phyloP scores from a whole-genome alignment of 371 early-diverging fungal genomes.

The Zopfochytrium polystomum region DNA sequence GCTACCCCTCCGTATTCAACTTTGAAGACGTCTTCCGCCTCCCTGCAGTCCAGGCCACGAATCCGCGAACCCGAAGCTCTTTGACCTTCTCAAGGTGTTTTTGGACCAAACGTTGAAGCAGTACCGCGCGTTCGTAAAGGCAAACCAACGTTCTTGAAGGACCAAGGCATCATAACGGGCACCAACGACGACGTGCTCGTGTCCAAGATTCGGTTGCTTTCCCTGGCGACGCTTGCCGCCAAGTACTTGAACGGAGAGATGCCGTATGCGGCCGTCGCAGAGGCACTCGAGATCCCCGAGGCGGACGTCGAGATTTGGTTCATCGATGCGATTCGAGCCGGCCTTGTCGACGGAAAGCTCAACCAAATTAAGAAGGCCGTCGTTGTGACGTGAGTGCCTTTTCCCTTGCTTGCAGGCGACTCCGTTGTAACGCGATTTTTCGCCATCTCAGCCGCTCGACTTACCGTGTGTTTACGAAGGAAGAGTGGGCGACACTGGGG shows the following conservation, averaged over 20 bases:
- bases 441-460: slow-evolving; percentile 73
- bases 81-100: slow-evolving; percentile 72
- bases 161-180: slow-evolving; percentile 29
- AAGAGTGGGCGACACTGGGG: slow-evolving; percentile 77
- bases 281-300: slow-evolving; percentile 67
- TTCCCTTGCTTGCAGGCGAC: slow-evolving; percentile 13
- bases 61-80: slow-evolving; percentile 47
- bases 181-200: slow-evolving; percentile 55
- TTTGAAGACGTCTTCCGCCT: slow-evolving; percentile 77
- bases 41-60: slow-evolving; percentile 67
- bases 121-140: slow-evolving; percentile 60
- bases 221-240: slow-evolving; percentile 78
- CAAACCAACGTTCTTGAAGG: slow-evolving; percentile 52
- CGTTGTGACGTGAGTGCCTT: slow-evolving; percentile 32
- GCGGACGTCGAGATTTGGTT: slow-evolving; percentile 91
- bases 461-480: slow-evolving; percentile 76
- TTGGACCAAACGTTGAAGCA: slow-evolving; percentile 66
- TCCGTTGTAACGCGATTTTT: too few relatives aligned
- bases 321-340: slow-evolving; percentile 87
- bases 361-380: slow-evolving; percentile 83
- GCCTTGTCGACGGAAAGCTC: slow-evolving; percentile 90
- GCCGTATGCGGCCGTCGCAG: slow-evolving; percentile 70
- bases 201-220: slow-evolving; percentile 80
- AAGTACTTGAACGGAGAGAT: slow-evolving; percentile 67
- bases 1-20: slow-evolving; percentile 68